phyloP scores from a whole-genome alignment of 495 filamentous ascomycete species.

The Aspergillus heteromorphus region DNA sequence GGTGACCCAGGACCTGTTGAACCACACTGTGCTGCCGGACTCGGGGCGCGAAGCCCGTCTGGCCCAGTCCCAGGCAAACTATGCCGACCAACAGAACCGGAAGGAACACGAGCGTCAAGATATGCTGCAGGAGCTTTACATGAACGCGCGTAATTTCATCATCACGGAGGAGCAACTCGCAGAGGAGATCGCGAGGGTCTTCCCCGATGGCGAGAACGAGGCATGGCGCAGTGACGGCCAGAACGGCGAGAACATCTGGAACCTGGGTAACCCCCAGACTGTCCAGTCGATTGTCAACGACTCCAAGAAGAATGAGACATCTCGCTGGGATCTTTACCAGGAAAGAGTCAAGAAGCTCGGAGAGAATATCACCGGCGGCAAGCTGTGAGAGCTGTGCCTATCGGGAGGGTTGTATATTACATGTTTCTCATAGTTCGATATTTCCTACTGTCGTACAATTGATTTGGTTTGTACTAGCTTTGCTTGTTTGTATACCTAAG shows the following conservation, averaged over 20 bases:
- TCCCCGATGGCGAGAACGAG: conserved; percentile 47
- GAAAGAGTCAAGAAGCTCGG: conserved; percentile 59
- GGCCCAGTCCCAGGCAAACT: conserved; percentile 34
- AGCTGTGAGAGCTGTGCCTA: conserved; percentile 39
- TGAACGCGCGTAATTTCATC: conserved; percentile 61
- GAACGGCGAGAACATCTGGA: conserved; percentile 53
- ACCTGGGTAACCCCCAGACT: conserved; percentile 47
- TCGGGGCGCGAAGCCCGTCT: conserved; percentile 44
- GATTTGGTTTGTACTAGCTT: conserved; percentile 4
- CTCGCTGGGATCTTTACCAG: conserved; percentile 42
- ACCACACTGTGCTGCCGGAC: conserved; percentile 40
- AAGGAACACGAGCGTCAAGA: conserved; percentile 40
- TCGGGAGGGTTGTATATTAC: conserved; percentile 19
- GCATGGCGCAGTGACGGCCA: conserved; percentile 42
- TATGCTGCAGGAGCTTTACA: conserved; percentile 56
- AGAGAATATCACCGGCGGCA: conserved; percentile 66
- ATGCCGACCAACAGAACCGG: conserved; percentile 30
- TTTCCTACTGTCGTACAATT: conserved; percentile 2
- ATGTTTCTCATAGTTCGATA: conserved; percentile 1
- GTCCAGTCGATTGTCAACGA: conserved; percentile 37
- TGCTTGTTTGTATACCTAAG: conserved; percentile 11
- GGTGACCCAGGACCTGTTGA: conserved; percentile 35
- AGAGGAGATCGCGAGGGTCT: conserved; percentile 55
- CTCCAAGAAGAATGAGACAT: conserved; percentile 25
- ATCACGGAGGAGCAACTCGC: conserved; percentile 57